Evolutionary conservation across 192 early-diverging fungal species (phyloP).

Genomic region (Backusella parvicylindrica): DNA sequence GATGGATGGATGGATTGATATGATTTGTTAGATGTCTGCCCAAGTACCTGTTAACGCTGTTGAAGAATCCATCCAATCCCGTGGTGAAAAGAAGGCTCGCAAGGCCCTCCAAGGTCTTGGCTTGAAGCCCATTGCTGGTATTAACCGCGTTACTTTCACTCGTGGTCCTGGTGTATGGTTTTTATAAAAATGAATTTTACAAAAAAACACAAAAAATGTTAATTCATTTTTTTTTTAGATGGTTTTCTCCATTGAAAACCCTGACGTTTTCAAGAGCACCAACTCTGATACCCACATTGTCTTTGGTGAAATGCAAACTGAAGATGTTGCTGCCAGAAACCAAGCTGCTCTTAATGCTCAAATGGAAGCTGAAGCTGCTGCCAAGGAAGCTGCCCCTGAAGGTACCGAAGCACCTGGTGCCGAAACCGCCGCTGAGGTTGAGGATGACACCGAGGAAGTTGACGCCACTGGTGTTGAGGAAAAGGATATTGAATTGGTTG

Average conservation of each 20-base stretch:
- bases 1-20: neutral
- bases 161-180: slow-evolving; percentile 68
- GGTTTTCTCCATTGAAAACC: slow-evolving; percentile 83
- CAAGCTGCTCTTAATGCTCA: slow-evolving; percentile 66
- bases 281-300: slow-evolving; percentile 93
- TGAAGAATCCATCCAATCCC: slow-evolving; percentile 55
- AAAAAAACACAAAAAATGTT: neutral
- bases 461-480: slow-evolving; percentile 82
- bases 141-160: slow-evolving; percentile 87
- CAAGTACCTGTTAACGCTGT: neutral
- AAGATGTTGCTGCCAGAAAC: slow-evolving; percentile 77
- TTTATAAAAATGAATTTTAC: neutral
- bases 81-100: slow-evolving; percentile 94
- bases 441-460: slow-evolving; percentile 73
- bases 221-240: slow-evolving; percentile 30
- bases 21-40: slow-evolving; percentile 5
- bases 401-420: slow-evolving; percentile 46
- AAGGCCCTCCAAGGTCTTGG: slow-evolving; percentile 94
- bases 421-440: slow-evolving; percentile 50
- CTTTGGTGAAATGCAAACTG: slow-evolving; percentile 91
- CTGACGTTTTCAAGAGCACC: slow-evolving; percentile 91
- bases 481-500: slow-evolving; percentile 94
- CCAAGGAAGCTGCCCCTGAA: slow-evolving; percentile 38
- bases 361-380: slow-evolving; percentile 50
- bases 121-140: slow-evolving; percentile 79